Base-by-base conservation (phyloP, 2,329 filamentous ascomycete genomes). In the Ambrosiella cleistominuta region DNA sequence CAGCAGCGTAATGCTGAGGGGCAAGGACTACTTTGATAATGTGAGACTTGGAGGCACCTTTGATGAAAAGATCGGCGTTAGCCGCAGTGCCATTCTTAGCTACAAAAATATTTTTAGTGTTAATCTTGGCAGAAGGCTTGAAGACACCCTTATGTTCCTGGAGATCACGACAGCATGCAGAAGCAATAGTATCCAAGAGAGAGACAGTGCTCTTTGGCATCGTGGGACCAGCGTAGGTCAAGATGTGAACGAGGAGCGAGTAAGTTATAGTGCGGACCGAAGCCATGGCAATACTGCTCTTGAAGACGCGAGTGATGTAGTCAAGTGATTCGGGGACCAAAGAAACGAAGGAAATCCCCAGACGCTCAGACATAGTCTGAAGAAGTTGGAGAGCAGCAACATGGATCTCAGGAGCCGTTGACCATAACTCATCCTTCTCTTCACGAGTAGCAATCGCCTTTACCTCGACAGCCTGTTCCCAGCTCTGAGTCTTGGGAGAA, bases 381-480 rank as follows among this genome's bases (percentile, higher is more conserved):
- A 87, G 70, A 1, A 95, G 69, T 19, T 77, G 69, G 57, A 95
- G 71, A n/a, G 80, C 78, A 12, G 85, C 81, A 12, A 82, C 70
- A 65, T 96, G 88, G 44, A 96, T 78, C 8, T 78, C 74, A 3
- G 90, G 86, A 9, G 96, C 74, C 15, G 80, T 74, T 52, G 77
- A 72, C 79, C 86, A 90, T 2, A 96, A 75, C 50, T 83, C 80
- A 57, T 95, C 88, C 61, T 84, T 83, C 69, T 96, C 91, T 54
- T 94, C 86, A 61, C 85, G 80, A 38, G 82, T 77, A 62, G 93
- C 80, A 62, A 87, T 83, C 7, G 82, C 75, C 64, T 89, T 90
- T 60, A 82, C 74, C 61, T 83, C 79, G n/a, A 80, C 69, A 1
- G 72, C 74, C 63, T 74, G 73, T 61, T 76, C 72, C 63, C 71